These are phyloP conservation scores for Mycena sp. DNA, from an alignment of 1,284 basidiomycete genomes.

Conservation along the genomic window DNA sequence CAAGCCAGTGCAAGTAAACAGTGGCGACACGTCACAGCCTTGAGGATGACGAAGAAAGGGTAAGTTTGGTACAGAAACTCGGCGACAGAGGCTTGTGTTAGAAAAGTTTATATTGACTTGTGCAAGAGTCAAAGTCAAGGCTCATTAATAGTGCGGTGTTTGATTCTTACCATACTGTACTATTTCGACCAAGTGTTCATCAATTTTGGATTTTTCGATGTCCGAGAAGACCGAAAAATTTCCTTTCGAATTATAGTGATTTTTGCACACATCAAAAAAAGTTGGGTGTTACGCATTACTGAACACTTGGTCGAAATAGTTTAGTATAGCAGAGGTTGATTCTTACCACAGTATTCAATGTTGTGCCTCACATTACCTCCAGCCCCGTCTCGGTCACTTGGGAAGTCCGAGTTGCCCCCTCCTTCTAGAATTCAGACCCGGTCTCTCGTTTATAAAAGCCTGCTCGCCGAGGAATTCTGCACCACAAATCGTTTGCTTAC, in stretches of 20 bases:
- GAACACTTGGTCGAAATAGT: too few species aligned
- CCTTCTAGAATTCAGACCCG: conserved; percentile 13
- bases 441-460: conserved; percentile 10
- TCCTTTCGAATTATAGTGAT: too few species aligned
- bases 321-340: conserved; percentile 9
- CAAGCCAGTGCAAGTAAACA: background rate
- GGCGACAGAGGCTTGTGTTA: background rate
- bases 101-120: background rate
- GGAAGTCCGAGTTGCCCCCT: conserved; percentile 1
- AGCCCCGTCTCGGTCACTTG: conserved; percentile 10
- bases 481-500: conserved; percentile 7
- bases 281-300: too few species aligned
- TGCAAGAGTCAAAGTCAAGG: background rate
- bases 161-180: conserved; percentile 3
- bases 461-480: conserved; percentile 9
- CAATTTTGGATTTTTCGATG: too few species aligned
- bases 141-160: background rate
- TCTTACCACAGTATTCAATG: conserved; percentile 5
- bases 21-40: conserved; percentile 5
- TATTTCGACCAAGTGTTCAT: too few species aligned
- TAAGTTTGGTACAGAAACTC: conserved; percentile 1
- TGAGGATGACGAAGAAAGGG: conserved; percentile 8
- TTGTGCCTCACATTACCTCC: background rate
- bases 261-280: too few species aligned
- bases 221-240: too few species aligned